phyloP scores from a whole-genome alignment of 148 eudicot species.

The Camellia sinensis region DNA sequence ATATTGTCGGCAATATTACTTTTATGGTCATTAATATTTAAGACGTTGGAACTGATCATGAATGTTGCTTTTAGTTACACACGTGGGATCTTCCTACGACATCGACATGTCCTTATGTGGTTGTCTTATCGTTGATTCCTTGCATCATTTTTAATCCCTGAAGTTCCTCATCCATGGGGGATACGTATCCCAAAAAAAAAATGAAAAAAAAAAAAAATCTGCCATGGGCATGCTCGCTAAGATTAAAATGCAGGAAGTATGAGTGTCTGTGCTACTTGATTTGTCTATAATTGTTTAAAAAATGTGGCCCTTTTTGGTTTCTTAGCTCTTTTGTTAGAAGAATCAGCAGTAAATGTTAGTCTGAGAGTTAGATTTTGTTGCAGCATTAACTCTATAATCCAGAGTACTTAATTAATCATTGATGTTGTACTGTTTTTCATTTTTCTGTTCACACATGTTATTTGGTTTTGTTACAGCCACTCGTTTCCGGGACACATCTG shows the following conservation, averaged over 20 bases:
- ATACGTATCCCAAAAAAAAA: background rate
- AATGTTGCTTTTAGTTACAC: background rate
- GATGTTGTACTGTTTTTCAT: background rate
- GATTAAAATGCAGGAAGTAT: background rate
- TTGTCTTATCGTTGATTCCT: background rate
- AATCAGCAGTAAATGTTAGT: background rate
- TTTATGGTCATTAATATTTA: background rate
- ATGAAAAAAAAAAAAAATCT: too few relatives aligned
- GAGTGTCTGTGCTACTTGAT: background rate
- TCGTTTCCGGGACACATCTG: conserved; percentile 65
- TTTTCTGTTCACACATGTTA: background rate
- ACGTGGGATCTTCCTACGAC: background rate
- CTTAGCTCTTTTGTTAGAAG: background rate
- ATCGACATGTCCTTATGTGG: background rate
- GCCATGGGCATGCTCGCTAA: background rate
- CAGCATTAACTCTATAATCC: background rate
- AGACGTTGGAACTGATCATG: background rate
- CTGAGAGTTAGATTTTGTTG: background rate
- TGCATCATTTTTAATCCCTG: background rate
- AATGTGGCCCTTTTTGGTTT: background rate
- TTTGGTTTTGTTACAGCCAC: conserved; percentile 37
- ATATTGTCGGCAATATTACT: background rate
- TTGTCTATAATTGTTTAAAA: background rate
- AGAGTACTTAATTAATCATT: background rate
- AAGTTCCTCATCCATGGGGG: background rate